Conservation (phyloP, 73 alveolate species). For the Effrenium voratum region DNA sequence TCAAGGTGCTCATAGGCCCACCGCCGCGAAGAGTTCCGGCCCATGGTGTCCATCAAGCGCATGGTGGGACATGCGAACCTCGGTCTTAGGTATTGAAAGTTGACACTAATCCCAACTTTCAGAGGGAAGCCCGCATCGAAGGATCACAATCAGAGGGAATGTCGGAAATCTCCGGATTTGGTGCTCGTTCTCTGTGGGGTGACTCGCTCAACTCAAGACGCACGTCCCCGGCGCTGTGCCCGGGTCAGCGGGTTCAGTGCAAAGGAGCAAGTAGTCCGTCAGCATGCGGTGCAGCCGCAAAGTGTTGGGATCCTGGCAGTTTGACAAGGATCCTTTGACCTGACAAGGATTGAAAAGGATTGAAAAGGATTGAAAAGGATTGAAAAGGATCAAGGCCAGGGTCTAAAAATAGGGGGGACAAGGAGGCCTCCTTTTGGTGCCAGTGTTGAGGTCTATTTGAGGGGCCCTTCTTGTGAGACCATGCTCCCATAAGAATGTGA, state of each 20-base stretch:
- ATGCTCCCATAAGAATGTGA: not conserved
- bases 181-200: too few species aligned
- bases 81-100: too few species aligned
- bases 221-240: not conserved
- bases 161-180: too few species aligned
- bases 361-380: not conserved
- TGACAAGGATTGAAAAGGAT: not conserved
- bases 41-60: constrained; percentile 39
- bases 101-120: not conserved
- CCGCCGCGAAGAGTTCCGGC: too few species aligned
- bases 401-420: not conserved
- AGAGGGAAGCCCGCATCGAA: not conserved
- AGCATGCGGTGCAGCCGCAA: constrained; percentile 74
- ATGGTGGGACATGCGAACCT: constrained; percentile 61
- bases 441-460: not conserved
- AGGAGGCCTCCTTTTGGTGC: not conserved
- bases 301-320: constrained; percentile 10
- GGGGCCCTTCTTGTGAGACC: not conserved
- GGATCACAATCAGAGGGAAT: not conserved
- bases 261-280: constrained; percentile 36
- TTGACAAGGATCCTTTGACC: not conserved
- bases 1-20: too few species aligned
- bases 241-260: too few species aligned
- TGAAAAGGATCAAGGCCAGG: not conserved
- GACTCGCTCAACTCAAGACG: too few species aligned